These are phyloP conservation scores for Nothophytophthora sp. DNA, from an alignment of 352 stramenopile species.

Conservation along the genomic window DNA sequence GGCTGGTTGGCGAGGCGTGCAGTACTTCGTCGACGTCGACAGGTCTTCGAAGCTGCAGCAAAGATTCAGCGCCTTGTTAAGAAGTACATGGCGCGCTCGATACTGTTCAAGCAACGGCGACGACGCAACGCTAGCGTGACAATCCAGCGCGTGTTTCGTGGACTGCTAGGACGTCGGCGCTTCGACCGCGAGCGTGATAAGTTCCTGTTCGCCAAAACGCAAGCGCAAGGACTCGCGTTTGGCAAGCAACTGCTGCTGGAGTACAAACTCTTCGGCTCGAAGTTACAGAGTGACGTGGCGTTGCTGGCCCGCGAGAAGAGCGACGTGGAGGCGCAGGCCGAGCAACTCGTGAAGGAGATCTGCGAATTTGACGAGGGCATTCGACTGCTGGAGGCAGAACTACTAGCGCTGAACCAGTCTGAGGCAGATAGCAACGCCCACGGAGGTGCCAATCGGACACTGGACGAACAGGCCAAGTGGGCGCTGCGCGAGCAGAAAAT, in stretches of 20 bases:
- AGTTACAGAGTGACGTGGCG: slow-evolving; percentile 93
- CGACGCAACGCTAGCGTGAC: slow-evolving; percentile 61
- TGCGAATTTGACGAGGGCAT: slow-evolving; percentile 94
- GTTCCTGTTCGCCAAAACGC: slow-evolving; percentile 93
- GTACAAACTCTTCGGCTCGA: slow-evolving; percentile 95
- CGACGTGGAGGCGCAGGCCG: slow-evolving; percentile 87
- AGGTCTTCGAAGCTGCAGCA: slow-evolving; percentile 55
- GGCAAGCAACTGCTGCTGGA: slow-evolving; percentile 95
- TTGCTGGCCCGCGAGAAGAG: slow-evolving; percentile 91
- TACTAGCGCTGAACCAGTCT: slow-evolving; percentile 91
- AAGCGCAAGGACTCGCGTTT: slow-evolving; percentile 94
- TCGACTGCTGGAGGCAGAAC: slow-evolving; percentile 89
- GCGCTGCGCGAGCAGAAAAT: slow-evolving; percentile 94
- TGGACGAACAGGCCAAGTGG: slow-evolving; percentile 88
- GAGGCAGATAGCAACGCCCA: slow-evolving; percentile 83
- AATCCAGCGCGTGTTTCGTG: slow-evolving; percentile 91
- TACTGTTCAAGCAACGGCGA: slow-evolving; percentile 48
- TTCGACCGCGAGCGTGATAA: slow-evolving; percentile 91
- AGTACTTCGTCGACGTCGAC: slow-evolving; percentile 55
- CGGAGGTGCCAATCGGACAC: slow-evolving; percentile 28
- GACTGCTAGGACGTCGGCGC: slow-evolving; percentile 78
- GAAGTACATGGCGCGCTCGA: slow-evolving; percentile 52
- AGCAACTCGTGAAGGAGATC: slow-evolving; percentile 92
- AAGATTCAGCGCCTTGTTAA: slow-evolving; percentile 85
- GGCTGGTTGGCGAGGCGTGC: slow-evolving; percentile 66